phyloP scores from a whole-genome alignment of 2,329 filamentous ascomycete genomes.

The Arthrobotrys musiformis region DNA sequence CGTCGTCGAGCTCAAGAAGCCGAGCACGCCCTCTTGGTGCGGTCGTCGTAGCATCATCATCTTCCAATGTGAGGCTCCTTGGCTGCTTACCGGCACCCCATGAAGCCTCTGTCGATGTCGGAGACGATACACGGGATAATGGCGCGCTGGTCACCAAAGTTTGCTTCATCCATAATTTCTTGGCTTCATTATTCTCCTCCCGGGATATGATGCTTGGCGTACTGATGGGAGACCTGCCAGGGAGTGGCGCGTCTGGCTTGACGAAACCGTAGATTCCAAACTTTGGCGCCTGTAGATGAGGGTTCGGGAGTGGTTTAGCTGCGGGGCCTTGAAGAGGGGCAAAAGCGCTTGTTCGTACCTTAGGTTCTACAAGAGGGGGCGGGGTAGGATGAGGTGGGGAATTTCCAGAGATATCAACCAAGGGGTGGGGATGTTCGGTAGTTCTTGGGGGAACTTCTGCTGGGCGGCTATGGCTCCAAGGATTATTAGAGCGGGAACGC shows the following conservation, averaged over 20 bases:
- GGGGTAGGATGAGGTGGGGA: conserved; percentile 41
- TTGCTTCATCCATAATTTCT: conserved; percentile 53
- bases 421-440: conserved; percentile 34
- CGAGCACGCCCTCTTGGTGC: conserved; percentile 27
- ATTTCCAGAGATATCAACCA: conserved; percentile 50
- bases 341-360: conserved; percentile 50
- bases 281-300: conserved; percentile 49
- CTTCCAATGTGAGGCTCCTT: conserved; percentile 42
- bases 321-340: conserved; percentile 43
- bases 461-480: conserved; percentile 47
- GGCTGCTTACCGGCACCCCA: conserved; percentile 28
- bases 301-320: conserved; percentile 53
- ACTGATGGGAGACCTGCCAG: conserved; percentile 49
- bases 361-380: conserved; percentile 44
- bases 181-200: conserved; percentile 43
- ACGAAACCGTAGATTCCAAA: conserved; percentile 53
- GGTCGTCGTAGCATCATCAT: conserved; percentile 24
- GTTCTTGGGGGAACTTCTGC: conserved; percentile 15
- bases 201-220: conserved; percentile 47
- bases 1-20: conserved; percentile 37
- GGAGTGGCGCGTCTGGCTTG: conserved; percentile 28
- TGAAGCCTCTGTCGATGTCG: conserved; percentile 41
- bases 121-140: conserved; percentile 44
- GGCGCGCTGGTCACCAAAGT: conserved; percentile 49
- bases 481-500: conserved; percentile 50